Evolutionary conservation across 192 early-diverging fungal species (phyloP).

Genomic region (Coemansia reversa): DNA sequence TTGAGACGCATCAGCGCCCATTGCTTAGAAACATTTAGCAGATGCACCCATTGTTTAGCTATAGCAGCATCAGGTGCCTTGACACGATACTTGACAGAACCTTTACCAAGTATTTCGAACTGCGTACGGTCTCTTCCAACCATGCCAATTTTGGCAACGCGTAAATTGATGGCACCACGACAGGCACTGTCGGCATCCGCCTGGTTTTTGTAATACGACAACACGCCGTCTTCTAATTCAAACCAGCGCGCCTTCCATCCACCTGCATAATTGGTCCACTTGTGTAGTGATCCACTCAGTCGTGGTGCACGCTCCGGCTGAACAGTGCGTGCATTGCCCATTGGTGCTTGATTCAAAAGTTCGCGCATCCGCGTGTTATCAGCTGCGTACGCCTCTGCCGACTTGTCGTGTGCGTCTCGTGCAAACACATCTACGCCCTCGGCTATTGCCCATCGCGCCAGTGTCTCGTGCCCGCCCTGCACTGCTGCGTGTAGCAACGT

Average conservation of each 20-base stretch:
- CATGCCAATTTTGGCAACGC: conserved; percentile 62
- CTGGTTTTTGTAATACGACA: conserved; percentile 82
- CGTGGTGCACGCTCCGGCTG: conserved; percentile 61
- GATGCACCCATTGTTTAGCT: conserved; percentile 81
- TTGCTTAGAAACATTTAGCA: conserved; percentile 74
- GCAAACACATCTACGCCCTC: conserved; percentile 75
- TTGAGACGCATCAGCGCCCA: conserved; percentile 58
- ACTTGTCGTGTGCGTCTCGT: conserved; percentile 64
- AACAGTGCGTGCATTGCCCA: conserved; percentile 53
- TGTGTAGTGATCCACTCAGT: conserved; percentile 58
- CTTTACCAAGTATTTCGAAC: conserved; percentile 79
- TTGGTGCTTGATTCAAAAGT: conserved; percentile 57
- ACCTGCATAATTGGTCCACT: conserved; percentile 85
- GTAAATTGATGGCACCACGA: conserved; percentile 76
- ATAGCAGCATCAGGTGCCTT: conserved; percentile 65
- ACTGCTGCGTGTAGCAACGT: conserved; percentile 74
- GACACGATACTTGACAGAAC: conserved; percentile 69
- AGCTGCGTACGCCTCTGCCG: conserved; percentile 46
- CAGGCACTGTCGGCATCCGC: conserved; percentile 74
- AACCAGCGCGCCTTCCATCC: conserved; percentile 83
- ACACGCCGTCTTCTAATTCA: conserved; percentile 72
- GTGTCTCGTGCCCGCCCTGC: conserved; percentile 57
- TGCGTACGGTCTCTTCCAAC: conserved; percentile 67
- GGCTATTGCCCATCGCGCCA: conserved; percentile 71
- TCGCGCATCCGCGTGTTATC: conserved; percentile 54